phyloP scores from a whole-genome alignment of 257 asterid species.

The Fraxinus anomala region DNA sequence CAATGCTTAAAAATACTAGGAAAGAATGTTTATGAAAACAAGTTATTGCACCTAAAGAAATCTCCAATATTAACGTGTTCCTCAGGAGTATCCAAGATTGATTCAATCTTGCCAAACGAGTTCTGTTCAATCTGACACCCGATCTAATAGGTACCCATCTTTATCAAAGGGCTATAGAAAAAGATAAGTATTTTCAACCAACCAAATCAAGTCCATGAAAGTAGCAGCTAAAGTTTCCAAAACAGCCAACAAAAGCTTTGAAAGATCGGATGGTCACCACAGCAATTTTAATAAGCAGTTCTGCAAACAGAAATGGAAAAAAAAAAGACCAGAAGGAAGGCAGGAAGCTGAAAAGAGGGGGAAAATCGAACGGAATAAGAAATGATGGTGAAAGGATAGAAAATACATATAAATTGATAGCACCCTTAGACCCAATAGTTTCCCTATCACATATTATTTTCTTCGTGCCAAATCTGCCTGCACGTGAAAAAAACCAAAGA shows the following conservation, averaged over 20 bases:
- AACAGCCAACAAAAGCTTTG: background rate
- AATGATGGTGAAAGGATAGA: background rate
- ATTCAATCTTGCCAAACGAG: too few species aligned
- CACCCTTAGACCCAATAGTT: background rate
- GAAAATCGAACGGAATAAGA: background rate
- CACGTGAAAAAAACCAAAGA: background rate
- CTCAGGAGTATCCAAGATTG: too few species aligned
- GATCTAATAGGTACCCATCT: background rate
- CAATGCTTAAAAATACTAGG: background rate
- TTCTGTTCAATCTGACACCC: background rate
- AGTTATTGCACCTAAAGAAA: background rate
- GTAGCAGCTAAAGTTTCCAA: background rate
- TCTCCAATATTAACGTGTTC: too few species aligned
- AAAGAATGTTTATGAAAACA: background rate
- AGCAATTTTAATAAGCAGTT: background rate
- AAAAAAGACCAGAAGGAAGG: background rate
- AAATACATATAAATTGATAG: background rate
- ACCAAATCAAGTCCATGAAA: background rate
- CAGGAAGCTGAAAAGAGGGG: background rate
- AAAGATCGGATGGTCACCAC: background rate
- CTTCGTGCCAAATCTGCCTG: background rate
- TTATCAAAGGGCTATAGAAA: too few species aligned
- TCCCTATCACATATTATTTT: background rate
- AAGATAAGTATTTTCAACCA: background rate
- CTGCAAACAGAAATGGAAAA: background rate